These are phyloP conservation scores for Pseudozyma flocculosa DNA, from an alignment of 1,284 basidiomycete genomes.

Conservation along the genomic window DNA sequence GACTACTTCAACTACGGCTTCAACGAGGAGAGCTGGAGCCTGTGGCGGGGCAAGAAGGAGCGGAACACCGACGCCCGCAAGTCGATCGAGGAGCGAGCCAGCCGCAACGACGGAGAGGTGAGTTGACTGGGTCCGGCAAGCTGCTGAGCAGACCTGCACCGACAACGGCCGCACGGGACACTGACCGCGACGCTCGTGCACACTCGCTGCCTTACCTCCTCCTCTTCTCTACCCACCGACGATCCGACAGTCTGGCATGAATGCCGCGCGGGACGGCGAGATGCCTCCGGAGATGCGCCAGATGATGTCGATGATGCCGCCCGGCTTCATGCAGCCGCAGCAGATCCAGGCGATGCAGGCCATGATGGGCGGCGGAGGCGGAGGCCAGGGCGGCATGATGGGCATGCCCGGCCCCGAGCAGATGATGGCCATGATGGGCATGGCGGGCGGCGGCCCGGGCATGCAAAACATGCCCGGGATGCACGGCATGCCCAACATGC, in stretches of 20 bases:
- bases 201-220: too few species aligned
- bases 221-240: too few species aligned
- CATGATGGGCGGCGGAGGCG: conserved; percentile 28
- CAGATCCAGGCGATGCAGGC: conserved; percentile 39
- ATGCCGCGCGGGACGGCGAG: conserved; percentile 7
- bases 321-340: conserved; percentile 6
- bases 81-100: conserved; percentile 57
- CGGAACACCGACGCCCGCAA: conserved; percentile 76
- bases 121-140: too few species aligned
- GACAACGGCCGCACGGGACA: neutral
- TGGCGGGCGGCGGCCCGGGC: neutral
- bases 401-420: conserved; percentile 40
- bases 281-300: conserved; percentile 28
- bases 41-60: conserved; percentile 81
- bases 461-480: conserved; percentile 19
- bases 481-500: conserved; percentile 29
- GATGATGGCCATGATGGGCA: conserved; percentile 51
- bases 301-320: conserved; percentile 39
- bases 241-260: too few species aligned
- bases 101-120: neutral
- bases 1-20: conserved; percentile 99
- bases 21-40: conserved; percentile 92
- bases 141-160: neutral
- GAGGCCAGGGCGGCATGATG: conserved; percentile 24
- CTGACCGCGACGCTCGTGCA: too few species aligned